Base-by-base conservation (phyloP, 2,329 filamentous ascomycete genomes). In the Alternaria ethzedia region DNA sequence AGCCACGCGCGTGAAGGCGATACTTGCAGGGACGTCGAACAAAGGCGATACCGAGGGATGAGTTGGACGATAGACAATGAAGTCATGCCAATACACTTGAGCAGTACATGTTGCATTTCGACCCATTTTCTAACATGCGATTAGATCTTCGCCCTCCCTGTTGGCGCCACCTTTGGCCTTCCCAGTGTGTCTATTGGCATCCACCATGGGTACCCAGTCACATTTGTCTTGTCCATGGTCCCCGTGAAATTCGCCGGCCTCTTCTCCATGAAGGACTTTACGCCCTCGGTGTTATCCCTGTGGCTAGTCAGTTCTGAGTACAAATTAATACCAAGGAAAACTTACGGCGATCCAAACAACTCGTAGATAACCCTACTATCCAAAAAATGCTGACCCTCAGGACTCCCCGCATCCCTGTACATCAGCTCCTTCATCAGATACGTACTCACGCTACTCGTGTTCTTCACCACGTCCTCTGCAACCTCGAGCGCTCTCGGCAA, bases 381-480 rank as follows among this genome's bases (percentile, higher is more conserved):
- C 28, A 94, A 80, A 67, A 93, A 78, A 81, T 93, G 90, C 58
- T 90, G 87, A 54, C 84, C 89, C 80, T 94, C 91, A 0, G 90
- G 86, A 21, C 84, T 87, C 17, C 80, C 83, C 0, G 84, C 82
- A 36, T 85, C 84, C 28, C 87, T 81, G 70, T 86, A 92, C 82
- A 94, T 89, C 82, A 94, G 78, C 71, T 93, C 91, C 73, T 87
- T 86, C 86, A 92, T 93, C 59, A 93, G 73, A 67, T 87, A 84
- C 9, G 86, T 87, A 26, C 88, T 87, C 26, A 93, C 86, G 1
- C 81, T 80, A 69, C 89, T 91, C 25, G 89, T 89, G 70, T 92
- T 91, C 69, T 81, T 80, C 2, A 87, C 89, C 47, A 93, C 86
- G 56, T 92, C 90, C 21, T 84, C 83, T 2, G 91, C 91, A 26